Evolutionary conservation across 495 filamentous ascomycete genomes (phyloP).

Genomic region (Penicillium maclennaniae): DNA sequence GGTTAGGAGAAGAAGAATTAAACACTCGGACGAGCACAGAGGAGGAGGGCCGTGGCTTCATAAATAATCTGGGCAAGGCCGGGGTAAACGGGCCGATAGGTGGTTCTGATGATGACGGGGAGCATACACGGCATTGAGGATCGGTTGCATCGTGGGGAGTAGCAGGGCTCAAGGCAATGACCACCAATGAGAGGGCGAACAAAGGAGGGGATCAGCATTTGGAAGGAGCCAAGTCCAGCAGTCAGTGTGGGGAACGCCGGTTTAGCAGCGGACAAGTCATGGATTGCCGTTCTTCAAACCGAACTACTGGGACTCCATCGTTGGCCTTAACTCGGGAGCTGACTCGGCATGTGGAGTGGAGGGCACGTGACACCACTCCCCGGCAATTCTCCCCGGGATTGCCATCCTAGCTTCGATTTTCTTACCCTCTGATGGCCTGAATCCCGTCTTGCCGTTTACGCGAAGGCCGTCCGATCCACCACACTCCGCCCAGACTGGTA

Average conservation of each 20-base stretch:
- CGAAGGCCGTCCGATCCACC: slow-evolving; percentile 11
- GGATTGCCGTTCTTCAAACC: slow-evolving; percentile 10
- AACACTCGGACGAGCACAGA: slow-evolving; percentile 5
- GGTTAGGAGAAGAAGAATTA: background rate
- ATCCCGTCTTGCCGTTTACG: slow-evolving; percentile 2
- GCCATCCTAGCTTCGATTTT: slow-evolving; percentile 3
- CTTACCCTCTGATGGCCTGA: background rate
- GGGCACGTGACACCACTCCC: slow-evolving; percentile 26
- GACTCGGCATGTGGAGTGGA: slow-evolving; percentile 33
- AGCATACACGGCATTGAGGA: slow-evolving; percentile 39
- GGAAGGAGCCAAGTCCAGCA: background rate
- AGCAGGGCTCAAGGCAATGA: background rate
- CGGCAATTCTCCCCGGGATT: slow-evolving; percentile 33
- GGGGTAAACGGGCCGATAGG: slow-evolving; percentile 24
- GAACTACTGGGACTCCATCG: slow-evolving; percentile 4
- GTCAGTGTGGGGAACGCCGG: slow-evolving; percentile 8
- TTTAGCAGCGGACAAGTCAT: background rate
- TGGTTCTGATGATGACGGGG: slow-evolving; percentile 22
- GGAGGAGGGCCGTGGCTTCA: slow-evolving; percentile 23
- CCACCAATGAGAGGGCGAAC: slow-evolving; percentile 12
- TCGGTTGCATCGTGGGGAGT: slow-evolving; percentile 38
- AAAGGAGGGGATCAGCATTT: slow-evolving; percentile 7
- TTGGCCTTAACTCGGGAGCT: slow-evolving; percentile 15
- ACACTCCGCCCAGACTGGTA: slow-evolving; percentile 7
- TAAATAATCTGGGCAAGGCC: slow-evolving; percentile 30